phyloP scores from a whole-genome alignment of 2,329 filamentous ascomycete species.

The Penicillium sp. region DNA sequence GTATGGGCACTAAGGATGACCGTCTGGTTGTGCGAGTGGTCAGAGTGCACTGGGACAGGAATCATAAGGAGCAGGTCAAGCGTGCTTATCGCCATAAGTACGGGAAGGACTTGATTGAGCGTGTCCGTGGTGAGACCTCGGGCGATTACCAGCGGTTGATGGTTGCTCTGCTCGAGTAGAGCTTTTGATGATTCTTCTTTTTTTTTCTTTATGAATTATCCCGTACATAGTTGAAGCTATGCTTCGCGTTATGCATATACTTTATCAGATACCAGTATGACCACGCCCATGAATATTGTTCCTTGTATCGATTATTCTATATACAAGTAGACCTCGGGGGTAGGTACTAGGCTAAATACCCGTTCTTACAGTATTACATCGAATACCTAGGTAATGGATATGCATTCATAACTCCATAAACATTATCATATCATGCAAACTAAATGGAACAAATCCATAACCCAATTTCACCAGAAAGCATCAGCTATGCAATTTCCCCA shows the following conservation, averaged over 20 bases:
- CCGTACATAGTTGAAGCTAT: neutral
- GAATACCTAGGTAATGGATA: neutral
- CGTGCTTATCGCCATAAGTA: slow-evolving; percentile 70
- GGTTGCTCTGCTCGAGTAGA: slow-evolving; percentile 57
- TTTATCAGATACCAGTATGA: neutral
- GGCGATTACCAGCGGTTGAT: slow-evolving; percentile 76
- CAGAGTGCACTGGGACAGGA: slow-evolving; percentile 75
- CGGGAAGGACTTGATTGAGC: slow-evolving; percentile 59
- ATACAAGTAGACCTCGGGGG: no score
- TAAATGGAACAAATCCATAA: neutral
- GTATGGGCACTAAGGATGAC: slow-evolving; percentile 79
- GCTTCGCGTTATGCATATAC: neutral
- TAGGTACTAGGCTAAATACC: no score
- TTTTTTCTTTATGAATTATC: neutral
- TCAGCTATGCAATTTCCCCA: slow-evolving; percentile 28
- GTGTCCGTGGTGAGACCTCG: slow-evolving; percentile 78
- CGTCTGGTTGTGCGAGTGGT: slow-evolving; percentile 74
- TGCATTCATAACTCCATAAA: slow-evolving; percentile 12
- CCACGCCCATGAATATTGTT: neutral
- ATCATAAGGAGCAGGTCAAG: slow-evolving; percentile 71
- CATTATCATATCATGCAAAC: slow-evolving; percentile 14
- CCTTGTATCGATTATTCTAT: neutral
- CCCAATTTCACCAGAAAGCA: neutral
- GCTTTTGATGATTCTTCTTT: neutral
- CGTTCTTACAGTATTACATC: no score